Evolutionary conservation across 192 early-diverging fungal species (phyloP), one percentile per base, ranked within the genome.

Genomic region (Obelidium mucronatum): DNA sequence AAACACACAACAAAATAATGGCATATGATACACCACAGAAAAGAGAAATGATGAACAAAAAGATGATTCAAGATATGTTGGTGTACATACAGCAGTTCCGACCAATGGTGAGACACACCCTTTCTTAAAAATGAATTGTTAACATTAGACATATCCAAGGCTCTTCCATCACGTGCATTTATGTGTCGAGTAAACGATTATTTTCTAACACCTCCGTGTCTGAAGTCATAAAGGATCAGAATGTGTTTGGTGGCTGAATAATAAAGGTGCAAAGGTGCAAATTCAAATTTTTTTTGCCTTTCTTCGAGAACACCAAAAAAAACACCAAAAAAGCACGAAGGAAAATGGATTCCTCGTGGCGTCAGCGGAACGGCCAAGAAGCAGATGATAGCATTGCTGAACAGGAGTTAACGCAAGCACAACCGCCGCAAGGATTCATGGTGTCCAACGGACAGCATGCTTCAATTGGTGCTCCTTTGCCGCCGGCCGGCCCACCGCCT

Each of bases 11-110:
- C 24, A 44, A 58, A n/a, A 42, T 53, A 62, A 67, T 68, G 34
- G 51, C 33, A 15, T 55, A 77, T 33, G 19, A 0, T 15, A 42
- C 17, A 35, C 22, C 19, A 66, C 13, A 30, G n/a, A 31, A 19
- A 56, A 6, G 62, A 44, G 26, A 44, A 15, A 42, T 34, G 35
- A 26, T 77, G 2, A 78, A 58, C 24, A 78, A 78, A 73, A 48
- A 65, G 35, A 35, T 8, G 8, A 66, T 78, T 34, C 67, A 73
- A 52, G 69, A 78, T 35, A 3, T 52, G 35, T 37, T 78, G 17
- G 31, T 78, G 3, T 63, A 64, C 34, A 78, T 78, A n/a, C 77
- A 78, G 42, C 55, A 52, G 36, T 78, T 28, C 61, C 67, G 77
- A n/a, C 66, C 72, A 54, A 40, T 78, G 22, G 76, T 77, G 58